Evolutionary conservation across 2,329 filamentous ascomycete genomes (phyloP).

Genomic region (Pyrenophora tritici-repentis): DNA sequence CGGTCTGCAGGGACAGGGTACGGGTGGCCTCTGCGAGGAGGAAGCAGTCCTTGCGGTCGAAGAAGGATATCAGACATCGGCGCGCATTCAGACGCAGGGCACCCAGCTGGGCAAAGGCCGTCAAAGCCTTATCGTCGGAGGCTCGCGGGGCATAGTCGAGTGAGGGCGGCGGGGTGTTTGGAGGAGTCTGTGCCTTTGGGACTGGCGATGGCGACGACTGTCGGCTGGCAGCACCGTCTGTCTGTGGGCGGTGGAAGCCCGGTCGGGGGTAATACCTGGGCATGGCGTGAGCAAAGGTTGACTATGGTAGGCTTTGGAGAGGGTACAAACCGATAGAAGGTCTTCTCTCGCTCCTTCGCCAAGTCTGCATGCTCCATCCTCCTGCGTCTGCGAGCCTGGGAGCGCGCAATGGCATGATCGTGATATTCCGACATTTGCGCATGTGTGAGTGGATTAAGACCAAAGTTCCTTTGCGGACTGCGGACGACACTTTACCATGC

Average conservation of each 20-base stretch:
- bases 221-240: conserved; percentile 21
- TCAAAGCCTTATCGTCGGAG: conserved; percentile 44
- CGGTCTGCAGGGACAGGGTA: conserved; percentile 36
- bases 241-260: conserved; percentile 37
- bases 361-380: conserved; percentile 35
- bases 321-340: conserved; percentile 38
- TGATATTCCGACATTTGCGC: conserved; percentile 16
- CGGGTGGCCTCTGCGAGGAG: conserved; percentile 45
- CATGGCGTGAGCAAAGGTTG: conserved; percentile 8
- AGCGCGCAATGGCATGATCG: conserved; percentile 17
- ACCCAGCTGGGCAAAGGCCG: conserved; percentile 46
- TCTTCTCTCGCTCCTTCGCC: conserved; percentile 38
- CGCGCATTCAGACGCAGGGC: conserved; percentile 45
- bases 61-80: conserved; percentile 47
- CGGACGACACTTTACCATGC: conserved; percentile 9
- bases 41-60: conserved; percentile 46
- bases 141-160: conserved; percentile 16
- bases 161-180: conserved; percentile 18
- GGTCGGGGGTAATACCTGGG: conserved; percentile 21
- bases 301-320: neutral
- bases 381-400: conserved; percentile 19
- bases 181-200: conserved; percentile 16
- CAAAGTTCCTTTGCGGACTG: conserved; percentile 9
- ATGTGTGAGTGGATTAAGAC: conserved; percentile 3
- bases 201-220: conserved; percentile 26